Evolutionary conservation across 2,329 filamentous ascomycete species (phyloP).

Genomic region (Pezicula carpinea): DNA sequence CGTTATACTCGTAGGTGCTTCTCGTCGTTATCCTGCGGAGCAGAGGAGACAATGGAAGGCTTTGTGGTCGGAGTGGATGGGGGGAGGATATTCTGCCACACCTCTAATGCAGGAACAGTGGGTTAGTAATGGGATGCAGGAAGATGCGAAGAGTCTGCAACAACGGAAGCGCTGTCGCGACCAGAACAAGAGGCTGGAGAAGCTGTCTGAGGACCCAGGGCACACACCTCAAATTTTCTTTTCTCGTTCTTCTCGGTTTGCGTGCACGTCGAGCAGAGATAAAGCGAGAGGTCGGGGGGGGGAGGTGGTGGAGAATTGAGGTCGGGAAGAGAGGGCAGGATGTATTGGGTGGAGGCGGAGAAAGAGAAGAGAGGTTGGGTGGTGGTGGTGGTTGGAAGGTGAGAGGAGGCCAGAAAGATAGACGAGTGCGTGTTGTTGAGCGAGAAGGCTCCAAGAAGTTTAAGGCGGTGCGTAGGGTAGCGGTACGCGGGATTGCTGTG

Average conservation of each 20-base stretch:
- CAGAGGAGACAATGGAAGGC: slow-evolving; percentile 7
- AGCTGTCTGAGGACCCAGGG: neutral
- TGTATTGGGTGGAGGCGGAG: slow-evolving; percentile 12
- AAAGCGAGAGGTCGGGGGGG: slow-evolving; percentile 9
- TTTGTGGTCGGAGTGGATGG: slow-evolving; percentile 12
- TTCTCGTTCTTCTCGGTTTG: neutral
- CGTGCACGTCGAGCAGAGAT: slow-evolving; percentile 1
- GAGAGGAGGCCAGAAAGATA: slow-evolving; percentile 23
- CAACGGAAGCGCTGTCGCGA: neutral
- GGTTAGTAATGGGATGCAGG: slow-evolving; percentile 3
- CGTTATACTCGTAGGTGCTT: slow-evolving; percentile 22
- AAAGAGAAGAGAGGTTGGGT: slow-evolving; percentile 14
- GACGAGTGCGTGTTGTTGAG: slow-evolving; percentile 3
- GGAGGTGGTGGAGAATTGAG: slow-evolving; percentile 7
- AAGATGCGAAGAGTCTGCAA: neutral
- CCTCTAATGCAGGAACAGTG: slow-evolving; percentile 32
- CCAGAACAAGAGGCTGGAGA: neutral
- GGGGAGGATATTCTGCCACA: slow-evolving; percentile 20
- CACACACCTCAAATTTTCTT: slow-evolving; percentile 4
- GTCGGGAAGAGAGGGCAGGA: slow-evolving; percentile 10
- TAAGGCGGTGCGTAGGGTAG: slow-evolving; percentile 15
- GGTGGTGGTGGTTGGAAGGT: slow-evolving; percentile 20
- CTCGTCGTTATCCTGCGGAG: slow-evolving; percentile 7
- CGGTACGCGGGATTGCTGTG: slow-evolving; percentile 5
- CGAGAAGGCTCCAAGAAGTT: slow-evolving; percentile 18